Evolutionary conservation across 768 basidiomycete species (phyloP).

Genomic region (Fomitopsis serialis): DNA sequence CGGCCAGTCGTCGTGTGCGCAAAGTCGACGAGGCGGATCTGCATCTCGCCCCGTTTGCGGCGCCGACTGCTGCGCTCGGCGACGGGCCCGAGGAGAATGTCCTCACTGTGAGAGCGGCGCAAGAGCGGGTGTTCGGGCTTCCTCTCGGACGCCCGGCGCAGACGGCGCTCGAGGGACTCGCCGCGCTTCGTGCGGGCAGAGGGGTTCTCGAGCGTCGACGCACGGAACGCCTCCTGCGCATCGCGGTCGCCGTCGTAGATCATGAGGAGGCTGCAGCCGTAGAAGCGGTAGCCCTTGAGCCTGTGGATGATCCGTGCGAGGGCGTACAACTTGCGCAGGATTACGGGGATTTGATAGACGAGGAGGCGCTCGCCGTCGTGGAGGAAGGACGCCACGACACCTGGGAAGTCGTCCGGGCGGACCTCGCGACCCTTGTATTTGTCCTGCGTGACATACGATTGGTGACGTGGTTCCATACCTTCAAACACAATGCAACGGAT

Average conservation of each 20-base stretch:
- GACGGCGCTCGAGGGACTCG: constrained; percentile 65
- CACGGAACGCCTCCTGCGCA: constrained; percentile 70
- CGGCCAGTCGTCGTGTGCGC: constrained; percentile 95
- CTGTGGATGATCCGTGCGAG: constrained; percentile 87
- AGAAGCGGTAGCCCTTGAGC: constrained; percentile 95
- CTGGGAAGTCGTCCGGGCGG: constrained; percentile 77
- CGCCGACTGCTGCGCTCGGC: constrained; percentile 58
- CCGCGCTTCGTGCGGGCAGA: constrained; percentile 67
- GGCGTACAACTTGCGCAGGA: constrained; percentile 90
- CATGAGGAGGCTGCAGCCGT: constrained; percentile 92
- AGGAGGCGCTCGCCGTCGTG: constrained; percentile 79
- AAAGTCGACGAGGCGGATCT: constrained; percentile 96
- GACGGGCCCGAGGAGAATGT: constrained; percentile 63
- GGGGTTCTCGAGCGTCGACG: constrained; percentile 58
- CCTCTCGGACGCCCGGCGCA: constrained; percentile 31
- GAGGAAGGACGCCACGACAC: constrained; percentile 78
- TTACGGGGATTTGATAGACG: constrained; percentile 85
- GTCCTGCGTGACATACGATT: constrained; percentile 88
- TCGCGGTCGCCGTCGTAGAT: constrained; percentile 97
- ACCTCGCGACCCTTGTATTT: constrained; percentile 95
- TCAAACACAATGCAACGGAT: neutral
- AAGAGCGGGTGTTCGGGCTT: constrained; percentile 41
- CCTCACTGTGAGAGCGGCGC: constrained; percentile 77
- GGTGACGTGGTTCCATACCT: constrained; percentile 93
- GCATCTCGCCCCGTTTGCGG: constrained; percentile 84